A percentile compares a stretch with the other conserved stretches of the same genome.
Conservation (phyloP, 169 alveolate species). For the Hepatocystis sp. region DNA sequence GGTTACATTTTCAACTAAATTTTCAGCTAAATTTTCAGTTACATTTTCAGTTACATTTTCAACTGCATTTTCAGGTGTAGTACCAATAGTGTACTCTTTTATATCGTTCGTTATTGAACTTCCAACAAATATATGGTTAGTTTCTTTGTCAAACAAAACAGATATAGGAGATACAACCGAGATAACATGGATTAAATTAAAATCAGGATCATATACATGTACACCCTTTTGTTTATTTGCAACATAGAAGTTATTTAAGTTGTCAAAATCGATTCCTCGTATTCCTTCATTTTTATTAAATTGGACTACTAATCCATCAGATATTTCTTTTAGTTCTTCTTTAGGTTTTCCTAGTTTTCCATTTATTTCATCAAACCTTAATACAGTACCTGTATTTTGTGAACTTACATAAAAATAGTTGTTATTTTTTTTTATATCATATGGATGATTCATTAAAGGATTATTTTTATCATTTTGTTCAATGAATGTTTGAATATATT, state of each 20-base stretch:
- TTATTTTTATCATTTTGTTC: slow-evolving; percentile 20
- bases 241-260: slow-evolving; percentile 48
- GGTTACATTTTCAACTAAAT: no score
- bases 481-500: slow-evolving; percentile 41
- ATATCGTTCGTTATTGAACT: slow-evolving; percentile 75
- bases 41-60: no score
- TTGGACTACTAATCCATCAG: slow-evolving; percentile 58
- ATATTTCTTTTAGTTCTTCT: slow-evolving; percentile 1
- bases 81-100: slow-evolving; percentile 66
- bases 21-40: no score
- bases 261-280: slow-evolving; percentile 71
- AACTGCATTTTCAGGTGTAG: no score
- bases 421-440: slow-evolving; percentile 54
- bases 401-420: slow-evolving; percentile 69
- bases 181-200: slow-evolving; percentile 46
- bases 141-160: slow-evolving; percentile 26
- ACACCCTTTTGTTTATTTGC: slow-evolving; percentile 74
- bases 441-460: slow-evolving; percentile 76
- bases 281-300: slow-evolving; percentile 66
- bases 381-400: slow-evolving; percentile 68
- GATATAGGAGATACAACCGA: slow-evolving; percentile 76
- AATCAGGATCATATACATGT: slow-evolving; percentile 63
- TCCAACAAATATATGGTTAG: slow-evolving; percentile 65
- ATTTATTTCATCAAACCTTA: slow-evolving; percentile 23
- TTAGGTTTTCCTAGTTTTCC: slow-evolving; percentile 30